Evolutionary conservation across 345 rosid species (phyloP).

Genomic region (Linum usitatissimum): DNA sequence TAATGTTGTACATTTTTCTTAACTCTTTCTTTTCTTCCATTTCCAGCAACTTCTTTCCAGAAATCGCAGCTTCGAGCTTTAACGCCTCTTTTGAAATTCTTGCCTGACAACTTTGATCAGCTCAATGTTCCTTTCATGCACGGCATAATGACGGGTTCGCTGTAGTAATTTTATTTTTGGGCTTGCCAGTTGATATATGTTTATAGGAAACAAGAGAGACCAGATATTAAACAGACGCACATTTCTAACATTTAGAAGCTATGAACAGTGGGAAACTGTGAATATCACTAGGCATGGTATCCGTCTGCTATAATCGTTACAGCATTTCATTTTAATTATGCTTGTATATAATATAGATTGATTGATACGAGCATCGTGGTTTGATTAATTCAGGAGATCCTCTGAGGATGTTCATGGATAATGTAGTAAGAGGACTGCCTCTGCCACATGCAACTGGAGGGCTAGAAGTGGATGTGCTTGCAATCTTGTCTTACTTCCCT

Average conservation of each 20-base stretch:
- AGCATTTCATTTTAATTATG: neutral
- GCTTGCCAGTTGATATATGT: conserved; percentile 3
- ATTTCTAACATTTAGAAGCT: too few relatives aligned
- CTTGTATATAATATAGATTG: neutral
- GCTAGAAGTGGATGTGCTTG: conserved; percentile 21
- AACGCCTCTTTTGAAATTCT: conserved; percentile 37
- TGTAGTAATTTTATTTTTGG: conserved; percentile 10
- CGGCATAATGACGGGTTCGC: conserved; percentile 41
- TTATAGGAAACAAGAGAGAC: too few relatives aligned
- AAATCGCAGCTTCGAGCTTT: conserved; percentile 47
- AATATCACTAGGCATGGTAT: too few relatives aligned
- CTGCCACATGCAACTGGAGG: conserved; percentile 18
- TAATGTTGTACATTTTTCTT: neutral
- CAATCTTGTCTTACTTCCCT: conserved; percentile 25
- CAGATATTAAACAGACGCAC: too few relatives aligned
- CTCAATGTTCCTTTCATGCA: conserved; percentile 22
- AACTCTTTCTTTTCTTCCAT: neutral
- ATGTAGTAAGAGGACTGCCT: conserved; percentile 24
- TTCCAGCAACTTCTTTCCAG: conserved; percentile 65
- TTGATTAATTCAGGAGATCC: conserved; percentile 23
- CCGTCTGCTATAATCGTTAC: too few relatives aligned
- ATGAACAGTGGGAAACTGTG: too few relatives aligned
- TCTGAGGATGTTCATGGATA: conserved; percentile 24
- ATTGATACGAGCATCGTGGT: neutral
- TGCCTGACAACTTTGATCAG: conserved; percentile 32